Percentiles rank a stretch among this genome's conserved stretches.
These are phyloP conservation scores for Henckelia pumila DNA, from an alignment of 257 asterid genomes.

Conservation along the genomic window DNA sequence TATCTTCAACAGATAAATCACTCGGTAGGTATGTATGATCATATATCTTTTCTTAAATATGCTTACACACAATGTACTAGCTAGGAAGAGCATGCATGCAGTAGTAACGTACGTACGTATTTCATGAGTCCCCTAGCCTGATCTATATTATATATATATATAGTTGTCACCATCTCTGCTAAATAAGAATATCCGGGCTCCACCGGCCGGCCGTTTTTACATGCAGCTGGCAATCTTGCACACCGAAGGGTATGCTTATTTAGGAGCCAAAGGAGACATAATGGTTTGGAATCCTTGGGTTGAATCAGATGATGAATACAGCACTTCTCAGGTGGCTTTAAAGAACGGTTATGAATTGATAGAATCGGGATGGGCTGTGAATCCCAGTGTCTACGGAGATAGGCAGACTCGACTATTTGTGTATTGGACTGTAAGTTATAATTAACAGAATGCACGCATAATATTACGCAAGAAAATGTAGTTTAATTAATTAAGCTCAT, in stretches of 20 bases:
- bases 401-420: slow-evolving; percentile 55
- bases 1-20: slow-evolving; percentile 40
- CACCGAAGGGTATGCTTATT: slow-evolving; percentile 51
- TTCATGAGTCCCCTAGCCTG: background rate
- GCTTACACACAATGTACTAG: too few species aligned
- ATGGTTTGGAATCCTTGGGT: slow-evolving; percentile 53
- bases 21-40: slow-evolving; percentile 35
- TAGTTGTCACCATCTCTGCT: background rate
- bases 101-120: too few species aligned
- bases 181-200: too few species aligned
- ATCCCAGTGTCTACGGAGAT: slow-evolving; percentile 69
- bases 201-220: too few species aligned
- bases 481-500: too few species aligned
- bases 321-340: slow-evolving; percentile 51
- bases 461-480: too few species aligned
- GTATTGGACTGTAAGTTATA: slow-evolving; percentile 71
- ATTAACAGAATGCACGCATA: background rate
- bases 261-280: slow-evolving; percentile 67
- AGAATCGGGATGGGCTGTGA: slow-evolving; percentile 77
- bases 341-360: slow-evolving; percentile 49
- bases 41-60: too few species aligned
- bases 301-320: slow-evolving; percentile 63
- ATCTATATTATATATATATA: too few species aligned
- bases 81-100: too few species aligned
- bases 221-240: slow-evolving; percentile 47